A percentile compares a stretch with the other conserved stretches of the same genome.
These are phyloP conservation scores for Tricholoma saponaceum DNA, from an alignment of 768 basidiomycete species.

Conservation along the genomic window DNA sequence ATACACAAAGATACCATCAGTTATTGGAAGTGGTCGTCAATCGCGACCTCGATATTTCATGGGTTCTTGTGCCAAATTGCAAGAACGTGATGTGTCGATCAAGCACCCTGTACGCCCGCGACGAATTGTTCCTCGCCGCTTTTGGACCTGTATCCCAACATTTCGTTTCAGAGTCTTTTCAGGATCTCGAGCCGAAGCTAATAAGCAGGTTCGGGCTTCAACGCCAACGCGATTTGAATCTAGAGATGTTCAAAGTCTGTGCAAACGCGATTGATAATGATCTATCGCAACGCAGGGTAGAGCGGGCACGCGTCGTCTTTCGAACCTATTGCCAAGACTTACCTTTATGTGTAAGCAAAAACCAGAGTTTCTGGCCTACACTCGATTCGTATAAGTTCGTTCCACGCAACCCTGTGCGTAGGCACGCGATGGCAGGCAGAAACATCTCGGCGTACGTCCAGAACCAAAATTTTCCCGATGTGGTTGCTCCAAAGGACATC, in stretches of 20 bases:
- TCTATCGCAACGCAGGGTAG: slow-evolving; percentile 4
- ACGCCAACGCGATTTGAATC: slow-evolving; percentile 21
- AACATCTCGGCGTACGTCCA: slow-evolving; percentile 20
- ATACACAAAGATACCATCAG: slow-evolving; percentile 2
- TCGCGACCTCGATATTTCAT: neutral
- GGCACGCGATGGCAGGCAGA: slow-evolving; percentile 5
- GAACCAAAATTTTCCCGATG: slow-evolving; percentile 15
- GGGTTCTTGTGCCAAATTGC: slow-evolving; percentile 30
- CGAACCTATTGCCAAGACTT: slow-evolving; percentile 29
- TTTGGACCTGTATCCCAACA: slow-evolving; percentile 25
- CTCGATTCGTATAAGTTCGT: slow-evolving; percentile 32
- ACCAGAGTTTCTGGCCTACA: slow-evolving; percentile 13
- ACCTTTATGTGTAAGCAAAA: slow-evolving; percentile 22
- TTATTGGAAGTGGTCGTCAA: slow-evolving; percentile 3
- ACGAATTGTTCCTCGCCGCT: slow-evolving; percentile 30
- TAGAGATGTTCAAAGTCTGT: slow-evolving; percentile 33
- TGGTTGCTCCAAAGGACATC: slow-evolving; percentile 36
- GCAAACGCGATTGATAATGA: slow-evolving; percentile 26
- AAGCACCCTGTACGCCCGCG: slow-evolving; percentile 29
- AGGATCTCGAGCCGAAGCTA: slow-evolving; percentile 25
- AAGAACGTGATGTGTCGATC: slow-evolving; percentile 19
- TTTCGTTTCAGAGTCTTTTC: slow-evolving; percentile 28
- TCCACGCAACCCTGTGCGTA: slow-evolving; percentile 21
- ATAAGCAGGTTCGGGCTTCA: slow-evolving; percentile 25
- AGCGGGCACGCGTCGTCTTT: slow-evolving; percentile 29